These are phyloP conservation scores for Trichophyton schoenleinii DNA, from an alignment of 2,329 filamentous ascomycete genomes.

Conservation along the genomic window DNA sequence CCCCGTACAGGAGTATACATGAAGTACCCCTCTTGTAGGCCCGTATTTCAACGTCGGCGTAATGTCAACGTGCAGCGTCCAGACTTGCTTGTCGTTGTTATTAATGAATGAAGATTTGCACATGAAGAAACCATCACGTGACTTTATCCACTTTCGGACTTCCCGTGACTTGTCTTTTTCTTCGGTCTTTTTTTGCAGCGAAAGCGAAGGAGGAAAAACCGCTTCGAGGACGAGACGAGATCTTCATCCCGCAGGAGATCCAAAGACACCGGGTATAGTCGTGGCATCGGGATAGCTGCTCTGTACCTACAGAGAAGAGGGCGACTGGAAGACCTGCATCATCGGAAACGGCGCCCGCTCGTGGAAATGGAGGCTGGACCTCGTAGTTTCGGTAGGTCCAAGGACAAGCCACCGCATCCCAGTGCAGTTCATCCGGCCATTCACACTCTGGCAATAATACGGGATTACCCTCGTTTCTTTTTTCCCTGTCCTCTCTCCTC, in stretches of 20 bases:
- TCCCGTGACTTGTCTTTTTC: not conserved
- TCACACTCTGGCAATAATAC: not conserved
- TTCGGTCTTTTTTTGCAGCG: not conserved
- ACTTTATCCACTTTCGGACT: not conserved
- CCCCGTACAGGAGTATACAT: not conserved
- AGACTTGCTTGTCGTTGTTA: too few species aligned
- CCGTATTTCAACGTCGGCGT: not conserved
- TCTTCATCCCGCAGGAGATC: not conserved
- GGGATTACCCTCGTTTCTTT: not conserved
- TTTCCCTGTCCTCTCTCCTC: not conserved
- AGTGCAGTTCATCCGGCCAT: not conserved
- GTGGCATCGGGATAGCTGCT: not conserved
- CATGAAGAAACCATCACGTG: not conserved
- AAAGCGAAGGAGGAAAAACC: not conserved
- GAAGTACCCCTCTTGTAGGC: not conserved
- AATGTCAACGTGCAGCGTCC: too few species aligned
- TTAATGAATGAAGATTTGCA: too few species aligned
- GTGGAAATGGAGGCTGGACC: conserved; percentile 14
- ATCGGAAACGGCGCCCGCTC: not conserved
- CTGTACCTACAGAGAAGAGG: not conserved
- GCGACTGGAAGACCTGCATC: not conserved
- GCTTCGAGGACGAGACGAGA: not conserved
- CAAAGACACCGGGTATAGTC: not conserved
- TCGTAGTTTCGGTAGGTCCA: conserved; percentile 14
- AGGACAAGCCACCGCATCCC: not conserved